Evolutionary conservation across 129 eudicot species (phyloP).

Genomic region (Arctium minus): DNA sequence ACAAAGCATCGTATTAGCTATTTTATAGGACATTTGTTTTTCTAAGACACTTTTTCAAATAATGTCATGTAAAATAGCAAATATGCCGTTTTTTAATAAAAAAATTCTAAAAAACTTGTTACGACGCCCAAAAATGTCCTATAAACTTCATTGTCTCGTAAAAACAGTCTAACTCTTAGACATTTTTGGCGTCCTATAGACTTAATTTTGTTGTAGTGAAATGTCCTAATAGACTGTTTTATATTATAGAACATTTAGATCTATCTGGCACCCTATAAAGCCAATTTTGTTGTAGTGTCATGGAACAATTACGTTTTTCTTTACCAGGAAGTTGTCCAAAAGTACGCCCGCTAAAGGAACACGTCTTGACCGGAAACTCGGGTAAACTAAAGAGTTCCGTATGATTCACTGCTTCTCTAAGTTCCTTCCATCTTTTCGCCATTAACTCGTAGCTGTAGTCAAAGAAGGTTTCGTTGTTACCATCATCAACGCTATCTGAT

Average conservation of each 20-base stretch:
- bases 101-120: no score
- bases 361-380: slow-evolving; percentile 33
- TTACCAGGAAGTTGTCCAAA: slow-evolving; percentile 55
- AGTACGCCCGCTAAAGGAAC: slow-evolving; percentile 35
- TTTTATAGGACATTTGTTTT: no score
- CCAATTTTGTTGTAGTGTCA: background rate
- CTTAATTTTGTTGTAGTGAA: background rate
- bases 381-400: slow-evolving; percentile 28
- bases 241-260: background rate
- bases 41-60: no score
- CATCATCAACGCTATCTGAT: slow-evolving; percentile 36
- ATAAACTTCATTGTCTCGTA: no score
- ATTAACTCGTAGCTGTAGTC: slow-evolving; percentile 29
- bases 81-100: no score
- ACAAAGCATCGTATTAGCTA: no score
- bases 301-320: background rate
- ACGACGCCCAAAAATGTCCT: no score
- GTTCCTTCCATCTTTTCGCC: slow-evolving; percentile 61
- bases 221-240: background rate
- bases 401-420: slow-evolving; percentile 34
- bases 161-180: background rate
- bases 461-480: slow-evolving; percentile 37
- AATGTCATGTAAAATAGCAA: no score
- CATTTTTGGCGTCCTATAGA: background rate
- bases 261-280: background rate